A percentile compares a stretch with the other conserved stretches of the same genome.
Evolutionary conservation across 1,284 basidiomycete species (phyloP).

Genomic region (Pisolithus thermaeus): DNA sequence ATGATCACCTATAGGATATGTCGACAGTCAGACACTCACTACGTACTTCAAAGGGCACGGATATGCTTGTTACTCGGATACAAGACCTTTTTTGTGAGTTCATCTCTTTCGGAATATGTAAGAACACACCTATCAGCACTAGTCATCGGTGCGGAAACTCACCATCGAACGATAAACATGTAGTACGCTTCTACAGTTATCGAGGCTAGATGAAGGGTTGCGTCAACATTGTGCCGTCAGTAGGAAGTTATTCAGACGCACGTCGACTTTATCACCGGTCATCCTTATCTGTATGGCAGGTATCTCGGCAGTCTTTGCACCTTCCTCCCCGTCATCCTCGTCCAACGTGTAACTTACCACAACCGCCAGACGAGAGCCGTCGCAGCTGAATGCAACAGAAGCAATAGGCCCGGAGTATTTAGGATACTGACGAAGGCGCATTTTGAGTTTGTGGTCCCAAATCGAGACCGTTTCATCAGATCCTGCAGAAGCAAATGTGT

Average conservation of each 20-base stretch:
- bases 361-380: slow-evolving; percentile 78
- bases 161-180: too few relatives aligned
- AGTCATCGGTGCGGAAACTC: too few relatives aligned
- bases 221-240: too few relatives aligned
- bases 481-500: slow-evolving; percentile 92
- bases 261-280: slow-evolving; percentile 60
- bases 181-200: too few relatives aligned
- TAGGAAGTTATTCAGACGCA: slow-evolving; percentile 17
- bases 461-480: slow-evolving; percentile 89
- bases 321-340: slow-evolving; percentile 82
- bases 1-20: too few relatives aligned
- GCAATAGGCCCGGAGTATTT: slow-evolving; percentile 73
- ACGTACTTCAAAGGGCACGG: too few relatives aligned
- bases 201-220: too few relatives aligned
- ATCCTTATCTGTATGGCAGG: slow-evolving; percentile 43
- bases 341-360: slow-evolving; percentile 81
- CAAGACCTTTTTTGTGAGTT: too few relatives aligned
- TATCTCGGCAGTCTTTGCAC: slow-evolving; percentile 44
- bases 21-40: too few relatives aligned
- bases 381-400: slow-evolving; percentile 74
- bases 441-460: slow-evolving; percentile 98
- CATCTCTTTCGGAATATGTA: too few relatives aligned
- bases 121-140: too few relatives aligned
- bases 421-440: slow-evolving; percentile 85
- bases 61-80: too few relatives aligned